Evolutionary conservation across 129 eudicot genomes (phyloP), one percentile per base, ranked within the genome.

Genomic region (Centaurea solstitialis): DNA sequence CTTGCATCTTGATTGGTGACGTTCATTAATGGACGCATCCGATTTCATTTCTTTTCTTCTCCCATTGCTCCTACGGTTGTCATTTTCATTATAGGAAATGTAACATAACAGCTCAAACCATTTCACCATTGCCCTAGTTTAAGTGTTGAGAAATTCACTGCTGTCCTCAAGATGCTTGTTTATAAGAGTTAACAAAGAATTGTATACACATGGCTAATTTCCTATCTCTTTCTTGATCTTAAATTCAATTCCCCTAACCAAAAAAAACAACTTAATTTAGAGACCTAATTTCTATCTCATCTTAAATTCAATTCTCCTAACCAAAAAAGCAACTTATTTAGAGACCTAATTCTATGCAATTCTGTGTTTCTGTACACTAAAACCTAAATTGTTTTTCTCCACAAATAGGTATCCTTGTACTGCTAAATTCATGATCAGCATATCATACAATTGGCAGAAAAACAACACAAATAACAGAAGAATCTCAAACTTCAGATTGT

Each of bases 341-440:
- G 2, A n/a, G 10, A 61, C 79, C 74, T 65, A 73, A 73, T 26
- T 28, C 26, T 12, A n/a, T 81, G 15, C 21, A 15, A 64, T 53
- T 41, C 26, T n/a, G 22, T 64, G 66, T 65, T 26, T 26, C 30
- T 26, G 30, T 26, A 26, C 43, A 28, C 15, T 17, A 40, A 62
- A 41, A 41, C 68, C 77, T 26, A 80, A 74, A 26, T 22, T 13
- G 17, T 28, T 40, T n/a, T n/a, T n/a, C n/a, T n/a, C n/a, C n/a
- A n/a, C n/a, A n/a, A n/a, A n/a, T n/a, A 13, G 17, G 9, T 38
- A 8, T 1, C 10, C 18, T n/a, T 38, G 28, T 4, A 73, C 18
- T 28, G 23, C 68, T 43, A 73, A 71, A 62, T 73, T 62, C 64
- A 79, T 13, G 20, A 38, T n/a, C n/a, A n/a, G n/a, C n/a, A n/a